A percentile compares a stretch with the other conserved stretches of the same genome.
Conservation (phyloP, 495 filamentous ascomycete species). For the Venustampulla echinocandica region DNA sequence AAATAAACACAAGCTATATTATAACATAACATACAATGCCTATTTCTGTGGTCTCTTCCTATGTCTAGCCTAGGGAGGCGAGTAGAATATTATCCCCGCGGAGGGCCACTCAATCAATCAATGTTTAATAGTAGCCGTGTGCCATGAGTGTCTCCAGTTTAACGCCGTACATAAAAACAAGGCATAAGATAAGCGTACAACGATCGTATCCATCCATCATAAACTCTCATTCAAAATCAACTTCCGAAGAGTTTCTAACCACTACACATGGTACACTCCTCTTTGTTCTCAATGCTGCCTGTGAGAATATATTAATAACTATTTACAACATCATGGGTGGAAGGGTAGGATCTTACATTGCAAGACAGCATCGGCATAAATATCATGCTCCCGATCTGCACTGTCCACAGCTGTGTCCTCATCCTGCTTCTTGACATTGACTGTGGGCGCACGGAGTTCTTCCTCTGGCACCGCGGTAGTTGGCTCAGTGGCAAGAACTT, state of each 20-base stretch:
- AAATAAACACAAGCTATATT: too few relatives aligned
- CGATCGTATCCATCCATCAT: conserved; percentile 16
- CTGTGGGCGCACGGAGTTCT: conserved; percentile 48
- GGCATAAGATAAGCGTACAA: too few relatives aligned
- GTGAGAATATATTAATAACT: conserved; percentile 14
- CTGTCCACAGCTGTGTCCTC: conserved; percentile 60
- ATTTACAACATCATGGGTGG: not conserved
- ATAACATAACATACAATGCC: too few relatives aligned
- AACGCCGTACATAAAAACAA: too few relatives aligned
- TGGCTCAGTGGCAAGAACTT: conserved; percentile 64
- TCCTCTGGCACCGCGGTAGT: conserved; percentile 39
- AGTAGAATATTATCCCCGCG: too few relatives aligned
- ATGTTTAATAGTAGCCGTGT: too few relatives aligned
- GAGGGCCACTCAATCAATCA: too few relatives aligned
- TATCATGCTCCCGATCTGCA: conserved; percentile 69
- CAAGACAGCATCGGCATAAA: conserved; percentile 86
- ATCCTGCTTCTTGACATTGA: conserved; percentile 46
- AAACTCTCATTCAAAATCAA: conserved; percentile 1
- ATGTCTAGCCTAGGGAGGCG: too few relatives aligned
- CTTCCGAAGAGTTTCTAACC: conserved; percentile 30
- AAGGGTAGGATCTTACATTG: conserved; percentile 53
- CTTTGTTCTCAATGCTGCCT: conserved; percentile 85
- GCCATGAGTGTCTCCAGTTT: too few relatives aligned
- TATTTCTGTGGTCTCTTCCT: too few relatives aligned
- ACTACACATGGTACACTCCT: conserved; percentile 86